Evolutionary conservation across 208 protist species (phyloP).

Genomic region (Leishmania arabica): DNA sequence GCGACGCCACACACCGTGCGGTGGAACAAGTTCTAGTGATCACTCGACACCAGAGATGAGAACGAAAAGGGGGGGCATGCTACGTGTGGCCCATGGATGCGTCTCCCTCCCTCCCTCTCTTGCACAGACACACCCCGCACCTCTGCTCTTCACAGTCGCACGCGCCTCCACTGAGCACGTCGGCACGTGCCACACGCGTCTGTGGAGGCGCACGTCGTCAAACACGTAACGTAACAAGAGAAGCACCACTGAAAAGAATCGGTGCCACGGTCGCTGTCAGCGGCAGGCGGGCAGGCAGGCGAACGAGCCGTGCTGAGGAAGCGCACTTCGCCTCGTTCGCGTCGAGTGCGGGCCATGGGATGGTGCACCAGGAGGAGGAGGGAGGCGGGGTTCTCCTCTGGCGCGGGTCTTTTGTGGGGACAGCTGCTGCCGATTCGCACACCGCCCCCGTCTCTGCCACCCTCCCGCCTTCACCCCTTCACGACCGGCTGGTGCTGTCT

Average conservation of each 20-base stretch:
- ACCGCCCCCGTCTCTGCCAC: not conserved
- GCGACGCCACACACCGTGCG: slow-evolving; percentile 47
- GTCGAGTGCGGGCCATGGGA: not conserved
- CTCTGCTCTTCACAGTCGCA: not conserved
- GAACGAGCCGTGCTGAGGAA: not conserved
- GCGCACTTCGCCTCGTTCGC: not conserved
- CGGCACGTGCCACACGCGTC: not conserved
- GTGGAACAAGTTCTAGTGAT: slow-evolving; percentile 54
- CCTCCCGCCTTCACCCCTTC: not conserved
- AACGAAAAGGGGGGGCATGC: not conserved
- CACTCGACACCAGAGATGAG: not conserved
- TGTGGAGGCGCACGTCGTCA: not conserved
- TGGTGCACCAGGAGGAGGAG: not conserved
- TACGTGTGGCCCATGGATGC: not conserved
- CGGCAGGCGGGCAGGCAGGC: not conserved
- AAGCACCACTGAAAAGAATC: not conserved
- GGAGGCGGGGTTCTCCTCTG: not conserved
- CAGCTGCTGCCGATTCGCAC: not conserved
- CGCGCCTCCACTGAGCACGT: not conserved
- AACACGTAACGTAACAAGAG: not conserved
- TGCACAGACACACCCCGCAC: not conserved
- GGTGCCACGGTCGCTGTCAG: not conserved
- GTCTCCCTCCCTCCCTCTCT: not conserved
- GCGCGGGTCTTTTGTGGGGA: not conserved
- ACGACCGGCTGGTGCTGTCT: not conserved